Evolutionary conservation across 2,329 filamentous ascomycete species (phyloP).

Genomic region (Exophiala xenobiotica): DNA sequence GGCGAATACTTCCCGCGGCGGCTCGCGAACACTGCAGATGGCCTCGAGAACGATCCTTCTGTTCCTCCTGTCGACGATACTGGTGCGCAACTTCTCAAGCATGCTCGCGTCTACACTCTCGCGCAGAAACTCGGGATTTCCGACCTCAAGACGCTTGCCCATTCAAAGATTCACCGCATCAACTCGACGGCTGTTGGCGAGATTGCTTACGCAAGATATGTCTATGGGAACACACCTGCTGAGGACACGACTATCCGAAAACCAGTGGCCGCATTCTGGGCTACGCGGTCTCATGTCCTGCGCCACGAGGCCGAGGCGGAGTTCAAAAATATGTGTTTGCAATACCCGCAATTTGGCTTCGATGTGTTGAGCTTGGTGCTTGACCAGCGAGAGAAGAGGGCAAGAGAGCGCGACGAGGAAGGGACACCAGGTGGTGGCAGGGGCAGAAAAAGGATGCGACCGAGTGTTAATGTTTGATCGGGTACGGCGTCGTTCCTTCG

Average conservation of each 20-base stretch:
- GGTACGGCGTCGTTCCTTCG: neutral
- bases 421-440: constrained; percentile 30
- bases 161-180: constrained; percentile 88
- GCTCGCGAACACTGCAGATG: constrained; percentile 60
- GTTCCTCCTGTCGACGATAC: constrained; percentile 68
- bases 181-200: constrained; percentile 85
- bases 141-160: constrained; percentile 71
- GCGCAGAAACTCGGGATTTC: constrained; percentile 73
- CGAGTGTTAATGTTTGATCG: constrained; percentile 28
- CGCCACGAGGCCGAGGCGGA: constrained; percentile 82
- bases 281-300: constrained; percentile 73
- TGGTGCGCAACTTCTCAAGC: constrained; percentile 81
- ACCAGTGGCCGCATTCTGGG: constrained; percentile 90
- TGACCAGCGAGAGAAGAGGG: constrained; percentile 46
- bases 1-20: constrained; percentile 76
- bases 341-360: constrained; percentile 89
- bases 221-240: constrained; percentile 72
- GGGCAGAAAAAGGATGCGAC: constrained; percentile 41
- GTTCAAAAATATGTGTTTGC: constrained; percentile 80
- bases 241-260: constrained; percentile 73
- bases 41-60: constrained; percentile 67
- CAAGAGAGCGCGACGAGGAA: constrained; percentile 39
- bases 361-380: constrained; percentile 71
- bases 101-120: constrained; percentile 85
- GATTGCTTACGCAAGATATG: constrained; percentile 86